A percentile compares a stretch with the other conserved stretches of the same genome.
Conservation (phyloP, 1,284 basidiomycete species). For the Bondarzewia mesenterica region DNA sequence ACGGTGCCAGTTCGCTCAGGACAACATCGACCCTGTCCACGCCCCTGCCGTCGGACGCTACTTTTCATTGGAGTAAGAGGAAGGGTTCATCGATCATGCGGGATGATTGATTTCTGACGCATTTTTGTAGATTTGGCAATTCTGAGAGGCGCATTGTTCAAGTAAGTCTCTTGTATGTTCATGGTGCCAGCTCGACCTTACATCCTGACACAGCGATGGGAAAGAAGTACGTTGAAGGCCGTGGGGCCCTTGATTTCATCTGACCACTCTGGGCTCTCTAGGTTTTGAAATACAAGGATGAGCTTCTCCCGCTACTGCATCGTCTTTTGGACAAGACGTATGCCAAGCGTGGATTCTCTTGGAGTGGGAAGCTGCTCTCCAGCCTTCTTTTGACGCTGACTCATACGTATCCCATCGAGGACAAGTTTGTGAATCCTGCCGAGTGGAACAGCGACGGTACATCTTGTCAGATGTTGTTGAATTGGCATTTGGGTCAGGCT, state of each 20-base stretch:
- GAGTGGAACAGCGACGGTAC: slow-evolving; percentile 73
- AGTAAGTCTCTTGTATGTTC: slow-evolving; percentile 35
- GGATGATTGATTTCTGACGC: too few species aligned
- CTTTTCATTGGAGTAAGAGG: slow-evolving; percentile 79
- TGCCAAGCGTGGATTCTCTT: slow-evolving; percentile 80
- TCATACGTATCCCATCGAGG: slow-evolving; percentile 78
- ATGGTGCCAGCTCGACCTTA: slow-evolving; percentile 8
- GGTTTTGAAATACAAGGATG: slow-evolving; percentile 57
- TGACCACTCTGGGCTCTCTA: slow-evolving; percentile 18
- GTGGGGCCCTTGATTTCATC: neutral
- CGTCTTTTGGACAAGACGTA: slow-evolving; percentile 65
- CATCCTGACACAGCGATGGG: slow-evolving; percentile 43
- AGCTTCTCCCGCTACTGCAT: slow-evolving; percentile 59
- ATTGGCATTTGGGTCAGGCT: too few species aligned
- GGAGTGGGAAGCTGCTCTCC: slow-evolving; percentile 74
- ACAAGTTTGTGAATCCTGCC: slow-evolving; percentile 75
- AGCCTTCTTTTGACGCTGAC: slow-evolving; percentile 73
- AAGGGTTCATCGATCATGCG: neutral
- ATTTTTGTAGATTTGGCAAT: slow-evolving; percentile 51
- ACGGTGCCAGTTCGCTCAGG: slow-evolving; percentile 79
- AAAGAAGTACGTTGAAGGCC: slow-evolving; percentile 35
- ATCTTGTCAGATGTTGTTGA: slow-evolving; percentile 5
- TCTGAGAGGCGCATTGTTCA: slow-evolving; percentile 59
- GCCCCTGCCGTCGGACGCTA: slow-evolving; percentile 74
- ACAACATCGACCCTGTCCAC: slow-evolving; percentile 74